Evolutionary conservation across 208 protist species (phyloP), one percentile per base, ranked within the genome.

Genomic region (Balamuthia mandrillaris): DNA sequence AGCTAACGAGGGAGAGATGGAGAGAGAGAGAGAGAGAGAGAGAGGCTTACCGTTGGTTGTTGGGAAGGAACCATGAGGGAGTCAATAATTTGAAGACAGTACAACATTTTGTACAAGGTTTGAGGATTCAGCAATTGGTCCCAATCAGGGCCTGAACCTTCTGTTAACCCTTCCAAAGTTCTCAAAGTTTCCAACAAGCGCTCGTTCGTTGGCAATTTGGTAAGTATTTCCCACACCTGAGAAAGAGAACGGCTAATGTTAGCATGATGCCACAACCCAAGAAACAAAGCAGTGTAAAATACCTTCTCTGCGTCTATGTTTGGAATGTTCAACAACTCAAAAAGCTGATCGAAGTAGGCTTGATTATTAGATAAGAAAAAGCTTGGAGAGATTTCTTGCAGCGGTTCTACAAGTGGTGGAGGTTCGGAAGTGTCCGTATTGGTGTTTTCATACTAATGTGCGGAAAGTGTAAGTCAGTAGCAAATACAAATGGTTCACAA

Each of bases 151-250:
- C 18, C 21, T n/a, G n/a, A n/a, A 54, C 49, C 49, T 54, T 54
- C 16, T 14, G 16, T 18, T 54, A 14, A 21, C 49, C 49, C 21
- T 21, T 51, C 14, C 45, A 79, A 35, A 21, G 70, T 60, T 33
- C 31, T 52, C 33, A 79, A 49, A 24, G 41, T 79, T 3, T 79
- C 33, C n/a, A 47, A 27, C 33, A 79, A 39, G 31, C 41, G 35
- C 6, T 27, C 33, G 31, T 79, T 79, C 47, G 47, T 52, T 18
- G 70, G 70, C 3, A 79, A 49, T 35, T 60, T 33, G 47, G 44
- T 60, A 10, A 79, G 45, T 14, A 79, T 52, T 18, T 79, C 70
- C 70, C 70, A 79, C 47, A 79, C 70, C n/a, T n/a, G n/a, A n/a
- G n/a, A n/a, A n/a, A n/a, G n/a, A n/a, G n/a, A n/a, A n/a, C n/a